Percentiles rank a stretch among this genome's conserved stretches.
Conservation (phyloP, 495 filamentous ascomycete species). For the Xylaria flabelliformis region DNA sequence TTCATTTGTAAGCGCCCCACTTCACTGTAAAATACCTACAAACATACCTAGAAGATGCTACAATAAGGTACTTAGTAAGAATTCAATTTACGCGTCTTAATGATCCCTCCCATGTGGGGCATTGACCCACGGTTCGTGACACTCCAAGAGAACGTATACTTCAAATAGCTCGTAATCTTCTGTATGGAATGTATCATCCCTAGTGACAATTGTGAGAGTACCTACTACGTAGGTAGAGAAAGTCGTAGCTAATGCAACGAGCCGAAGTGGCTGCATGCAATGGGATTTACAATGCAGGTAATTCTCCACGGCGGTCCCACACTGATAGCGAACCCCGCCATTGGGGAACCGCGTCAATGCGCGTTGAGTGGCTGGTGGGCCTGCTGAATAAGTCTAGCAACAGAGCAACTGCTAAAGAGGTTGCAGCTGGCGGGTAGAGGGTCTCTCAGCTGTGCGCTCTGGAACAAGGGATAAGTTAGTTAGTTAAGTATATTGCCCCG, state of each 20-base stretch:
- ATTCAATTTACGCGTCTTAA: slow-evolving; percentile 5
- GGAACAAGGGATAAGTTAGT: background rate
- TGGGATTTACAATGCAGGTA: background rate
- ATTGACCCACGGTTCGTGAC: background rate
- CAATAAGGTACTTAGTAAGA: background rate
- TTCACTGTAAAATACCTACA: background rate
- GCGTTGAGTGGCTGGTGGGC: slow-evolving; percentile 38
- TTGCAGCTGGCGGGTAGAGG: slow-evolving; percentile 15
- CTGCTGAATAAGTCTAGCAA: slow-evolving; percentile 14
- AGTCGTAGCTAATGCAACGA: background rate
- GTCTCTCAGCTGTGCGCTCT: slow-evolving; percentile 6
- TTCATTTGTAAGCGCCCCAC: slow-evolving; percentile 6
- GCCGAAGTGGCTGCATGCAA: background rate
- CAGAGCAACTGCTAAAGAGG: slow-evolving; percentile 4
- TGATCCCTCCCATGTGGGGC: background rate
- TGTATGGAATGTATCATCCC: background rate
- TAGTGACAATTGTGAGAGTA: background rate
- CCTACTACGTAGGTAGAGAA: background rate
- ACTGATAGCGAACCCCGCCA: slow-evolving; percentile 15
- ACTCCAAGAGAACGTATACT: background rate
- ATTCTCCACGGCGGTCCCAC: background rate
- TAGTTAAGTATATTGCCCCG: background rate
- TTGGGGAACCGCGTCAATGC: slow-evolving; percentile 31
- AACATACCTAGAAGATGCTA: background rate
- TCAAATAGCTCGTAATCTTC: background rate